Evolutionary conservation across 305 asterid genomes (phyloP).

Genomic region (Fraxinus platypoda): DNA sequence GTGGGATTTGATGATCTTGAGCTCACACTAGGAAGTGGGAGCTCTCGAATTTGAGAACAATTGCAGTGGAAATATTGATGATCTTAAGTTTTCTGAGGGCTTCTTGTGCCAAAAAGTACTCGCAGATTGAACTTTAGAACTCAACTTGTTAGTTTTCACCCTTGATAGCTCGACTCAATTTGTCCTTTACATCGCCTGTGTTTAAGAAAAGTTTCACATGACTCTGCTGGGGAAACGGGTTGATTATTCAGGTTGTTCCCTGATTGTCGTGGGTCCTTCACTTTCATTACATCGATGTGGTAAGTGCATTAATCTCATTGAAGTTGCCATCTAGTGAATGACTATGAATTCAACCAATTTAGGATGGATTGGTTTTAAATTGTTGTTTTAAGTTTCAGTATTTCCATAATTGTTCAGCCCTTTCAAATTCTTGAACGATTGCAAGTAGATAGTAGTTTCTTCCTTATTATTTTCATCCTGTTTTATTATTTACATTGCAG

Average conservation of each 20-base stretch:
- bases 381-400: background rate
- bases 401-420: background rate
- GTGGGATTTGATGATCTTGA: constrained; percentile 78
- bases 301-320: background rate
- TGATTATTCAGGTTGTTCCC: too few relatives aligned
- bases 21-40: constrained; percentile 76
- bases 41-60: constrained; percentile 26
- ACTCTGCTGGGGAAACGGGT: too few relatives aligned
- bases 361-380: background rate
- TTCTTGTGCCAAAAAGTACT: background rate
- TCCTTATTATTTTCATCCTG: background rate
- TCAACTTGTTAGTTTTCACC: too few relatives aligned
- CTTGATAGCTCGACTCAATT: too few relatives aligned
- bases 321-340: background rate
- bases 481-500: too few relatives aligned
- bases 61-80: background rate
- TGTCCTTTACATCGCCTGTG: too few relatives aligned
- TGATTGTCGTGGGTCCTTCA: too few relatives aligned
- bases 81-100: background rate
- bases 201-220: too few relatives aligned
- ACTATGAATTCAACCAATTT: background rate
- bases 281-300: too few relatives aligned
- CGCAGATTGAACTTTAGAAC: too few relatives aligned
- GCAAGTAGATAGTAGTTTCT: background rate
- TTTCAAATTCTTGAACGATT: background rate